Evolutionary conservation across 176 grass and related monocot genomes (phyloP).

Genomic region (Rhynchospora tenuis): DNA sequence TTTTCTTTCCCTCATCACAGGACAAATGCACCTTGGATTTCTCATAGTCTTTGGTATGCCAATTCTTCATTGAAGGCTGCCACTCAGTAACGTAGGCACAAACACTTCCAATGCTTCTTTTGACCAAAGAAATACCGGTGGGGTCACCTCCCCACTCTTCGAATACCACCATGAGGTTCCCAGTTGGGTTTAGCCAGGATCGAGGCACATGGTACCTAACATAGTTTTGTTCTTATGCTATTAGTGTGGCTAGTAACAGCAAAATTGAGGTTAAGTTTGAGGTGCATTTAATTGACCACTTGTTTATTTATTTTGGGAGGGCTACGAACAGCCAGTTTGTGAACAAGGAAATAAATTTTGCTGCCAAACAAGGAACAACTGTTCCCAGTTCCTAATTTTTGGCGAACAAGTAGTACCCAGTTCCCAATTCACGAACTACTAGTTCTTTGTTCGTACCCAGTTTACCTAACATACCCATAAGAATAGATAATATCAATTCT

Average conservation of each 20-base stretch:
- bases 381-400: no score
- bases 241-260: background rate
- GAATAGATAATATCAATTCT: background rate
- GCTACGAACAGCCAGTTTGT: no score
- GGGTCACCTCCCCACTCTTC: constrained; percentile 95
- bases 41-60: constrained; percentile 65
- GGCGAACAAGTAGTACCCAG: no score
- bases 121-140: constrained; percentile 65
- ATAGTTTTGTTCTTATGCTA: background rate
- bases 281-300: background rate
- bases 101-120: constrained; percentile 54
- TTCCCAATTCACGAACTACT: no score
- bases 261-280: background rate
- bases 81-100: constrained; percentile 92
- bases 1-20: constrained; percentile 64
- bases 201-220: constrained; percentile 93
- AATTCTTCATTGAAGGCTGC: constrained; percentile 93
- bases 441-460: no score
- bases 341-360: no score
- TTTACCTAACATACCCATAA: no score
- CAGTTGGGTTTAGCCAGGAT: constrained; percentile 88
- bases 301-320: no score
- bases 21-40: constrained; percentile 77
- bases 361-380: no score
- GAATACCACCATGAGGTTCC: constrained; percentile 87